Evolutionary conservation across 352 stramenopile genomes (phyloP).

Genomic region (Globisporangium camurandrum): DNA sequence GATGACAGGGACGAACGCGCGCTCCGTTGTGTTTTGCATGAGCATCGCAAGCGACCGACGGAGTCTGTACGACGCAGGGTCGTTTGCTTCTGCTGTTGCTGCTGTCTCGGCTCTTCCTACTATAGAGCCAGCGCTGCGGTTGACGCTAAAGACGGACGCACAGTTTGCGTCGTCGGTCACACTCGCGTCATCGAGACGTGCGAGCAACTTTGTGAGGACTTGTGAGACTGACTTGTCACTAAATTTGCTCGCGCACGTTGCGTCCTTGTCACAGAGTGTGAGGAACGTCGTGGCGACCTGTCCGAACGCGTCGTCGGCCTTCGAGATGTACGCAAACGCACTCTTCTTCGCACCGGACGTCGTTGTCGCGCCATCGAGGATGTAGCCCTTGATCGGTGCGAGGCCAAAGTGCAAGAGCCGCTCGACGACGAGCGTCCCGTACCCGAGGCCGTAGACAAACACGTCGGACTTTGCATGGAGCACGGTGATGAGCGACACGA

Average conservation of each 20-base stretch:
- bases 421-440: constrained; percentile 59
- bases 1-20: constrained; percentile 59
- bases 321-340: constrained; percentile 16
- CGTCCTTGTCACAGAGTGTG: constrained; percentile 31
- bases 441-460: constrained; percentile 61
- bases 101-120: neutral
- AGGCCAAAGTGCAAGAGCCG: constrained; percentile 47
- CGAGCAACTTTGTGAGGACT: constrained; percentile 28
- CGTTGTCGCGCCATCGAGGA: constrained; percentile 44
- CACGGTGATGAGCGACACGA: constrained; percentile 46
- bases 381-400: constrained; percentile 43
- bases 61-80: constrained; percentile 12
- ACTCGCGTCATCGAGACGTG: constrained; percentile 18
- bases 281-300: constrained; percentile 38
- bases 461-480: constrained; percentile 29
- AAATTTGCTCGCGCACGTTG: constrained; percentile 31
- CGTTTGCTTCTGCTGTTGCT: neutral
- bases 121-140: neutral
- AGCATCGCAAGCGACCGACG: constrained; percentile 25
- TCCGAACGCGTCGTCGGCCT: constrained; percentile 35
- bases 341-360: constrained; percentile 19
- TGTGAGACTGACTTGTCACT: constrained; percentile 20
- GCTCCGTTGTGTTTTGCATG: constrained; percentile 32
- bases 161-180: constrained; percentile 7
- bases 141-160: constrained; percentile 6